Percentiles rank a stretch among this genome's conserved stretches.
These are phyloP conservation scores for Xylariomycetidae sp. DNA, from an alignment of 2,329 filamentous ascomycete species.

Conservation along the genomic window DNA sequence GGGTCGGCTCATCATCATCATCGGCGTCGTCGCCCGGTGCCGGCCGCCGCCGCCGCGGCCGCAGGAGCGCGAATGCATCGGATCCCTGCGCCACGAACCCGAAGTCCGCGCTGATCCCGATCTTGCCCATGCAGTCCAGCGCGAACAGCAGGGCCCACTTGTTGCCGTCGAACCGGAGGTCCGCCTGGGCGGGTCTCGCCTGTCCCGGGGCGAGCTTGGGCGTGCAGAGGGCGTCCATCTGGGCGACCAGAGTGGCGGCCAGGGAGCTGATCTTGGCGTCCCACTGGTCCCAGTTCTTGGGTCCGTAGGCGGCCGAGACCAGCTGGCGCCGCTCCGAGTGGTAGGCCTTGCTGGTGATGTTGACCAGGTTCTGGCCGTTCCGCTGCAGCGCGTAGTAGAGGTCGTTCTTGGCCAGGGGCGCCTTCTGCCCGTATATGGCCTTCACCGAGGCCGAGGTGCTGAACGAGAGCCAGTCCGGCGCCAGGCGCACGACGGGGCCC, in stretches of 20 bases:
- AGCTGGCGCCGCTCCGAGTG: constrained; percentile 3
- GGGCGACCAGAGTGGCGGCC: not conserved
- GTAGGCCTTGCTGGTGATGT: constrained; percentile 2
- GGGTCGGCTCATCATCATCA: too few relatives aligned
- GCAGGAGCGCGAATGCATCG: not conserved
- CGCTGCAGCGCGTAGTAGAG: constrained; percentile 1
- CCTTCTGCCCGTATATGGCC: constrained; percentile 8
- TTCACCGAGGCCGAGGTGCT: not conserved
- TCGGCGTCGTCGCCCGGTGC: too few relatives aligned
- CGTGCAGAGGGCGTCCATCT: not conserved
- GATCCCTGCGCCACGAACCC: constrained; percentile 3
- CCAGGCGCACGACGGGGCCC: constrained; percentile 3
- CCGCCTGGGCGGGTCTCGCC: constrained; percentile 9
- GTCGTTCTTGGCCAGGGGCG: constrained; percentile 1
- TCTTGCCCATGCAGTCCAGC: constrained; percentile 1
- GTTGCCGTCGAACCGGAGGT: constrained; percentile 14
- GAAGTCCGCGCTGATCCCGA: constrained; percentile 2
- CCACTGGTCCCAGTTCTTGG: constrained; percentile 3
- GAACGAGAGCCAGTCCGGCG: constrained; percentile 8
- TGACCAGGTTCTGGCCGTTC: not conserved
- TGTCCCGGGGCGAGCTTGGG: constrained; percentile 19
- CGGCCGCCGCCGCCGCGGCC: too few relatives aligned
- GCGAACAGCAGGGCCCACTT: constrained; percentile 12
- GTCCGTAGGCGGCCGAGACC: constrained; percentile 4
- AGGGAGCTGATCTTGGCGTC: constrained; percentile 2